Evolutionary conservation across 78 protist species (phyloP).

Genomic region (Dictyostelium intermedium): DNA sequence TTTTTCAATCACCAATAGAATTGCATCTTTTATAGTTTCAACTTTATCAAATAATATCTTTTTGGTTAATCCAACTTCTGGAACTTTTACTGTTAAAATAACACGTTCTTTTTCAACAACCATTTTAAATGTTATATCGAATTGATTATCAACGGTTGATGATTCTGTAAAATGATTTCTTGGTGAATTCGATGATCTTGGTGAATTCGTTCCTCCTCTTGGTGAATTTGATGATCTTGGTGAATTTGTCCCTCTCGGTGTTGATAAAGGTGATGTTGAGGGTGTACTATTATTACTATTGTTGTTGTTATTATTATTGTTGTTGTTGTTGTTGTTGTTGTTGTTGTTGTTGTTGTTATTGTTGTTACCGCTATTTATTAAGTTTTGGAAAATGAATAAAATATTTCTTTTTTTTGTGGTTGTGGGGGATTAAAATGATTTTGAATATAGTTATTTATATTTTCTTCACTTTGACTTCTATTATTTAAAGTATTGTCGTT

Average conservation of each 20-base stretch:
- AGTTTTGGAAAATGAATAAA: background rate
- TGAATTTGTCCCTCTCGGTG: background rate
- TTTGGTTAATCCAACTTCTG: constrained; percentile 55
- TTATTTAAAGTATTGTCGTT: background rate
- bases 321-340: background rate
- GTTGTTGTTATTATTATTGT: background rate
- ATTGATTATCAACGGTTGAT: background rate
- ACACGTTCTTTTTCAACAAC: constrained; percentile 31
- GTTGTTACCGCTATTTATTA: background rate
- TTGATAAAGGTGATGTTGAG: background rate
- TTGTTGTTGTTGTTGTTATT: background rate
- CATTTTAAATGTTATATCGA: background rate
- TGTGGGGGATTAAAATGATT: constrained; percentile 5
- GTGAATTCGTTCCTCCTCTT: background rate
- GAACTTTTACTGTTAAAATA: constrained; percentile 47
- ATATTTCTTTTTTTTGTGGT: constrained; percentile 5
- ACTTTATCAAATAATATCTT: constrained; percentile 71
- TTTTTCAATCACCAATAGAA: constrained; percentile 37
- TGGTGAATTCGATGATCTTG: background rate
- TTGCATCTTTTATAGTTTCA: constrained; percentile 58
- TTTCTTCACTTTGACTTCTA: constrained; percentile 2
- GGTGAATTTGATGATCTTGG: background rate
- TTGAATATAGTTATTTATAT: background rate
- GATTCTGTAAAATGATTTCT: background rate
- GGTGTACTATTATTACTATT: constrained; percentile 10